Conservation (phyloP, 441 rosid genomes). For the Dalechampia spathulata region DNA sequence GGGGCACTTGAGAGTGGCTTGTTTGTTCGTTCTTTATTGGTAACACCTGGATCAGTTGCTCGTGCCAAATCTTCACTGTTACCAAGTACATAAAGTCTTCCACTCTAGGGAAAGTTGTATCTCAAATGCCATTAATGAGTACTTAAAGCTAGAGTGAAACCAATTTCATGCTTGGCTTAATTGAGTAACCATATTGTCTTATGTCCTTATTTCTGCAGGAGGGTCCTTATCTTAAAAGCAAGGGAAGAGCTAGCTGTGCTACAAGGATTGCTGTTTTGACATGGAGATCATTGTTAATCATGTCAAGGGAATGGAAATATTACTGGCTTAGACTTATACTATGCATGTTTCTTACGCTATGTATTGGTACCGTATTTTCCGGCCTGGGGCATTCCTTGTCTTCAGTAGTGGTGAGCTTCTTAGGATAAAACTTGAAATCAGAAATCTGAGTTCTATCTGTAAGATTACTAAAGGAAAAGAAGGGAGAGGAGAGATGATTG, state of each 20-base stretch:
- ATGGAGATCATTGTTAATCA: conserved; percentile 91
- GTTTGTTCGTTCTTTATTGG: neutral
- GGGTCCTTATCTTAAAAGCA: conserved; percentile 84
- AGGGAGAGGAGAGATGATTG: neutral
- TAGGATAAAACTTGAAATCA: neutral
- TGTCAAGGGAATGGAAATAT: conserved; percentile 99
- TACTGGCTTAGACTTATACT: conserved; percentile 96
- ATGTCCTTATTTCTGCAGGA: conserved; percentile 43
- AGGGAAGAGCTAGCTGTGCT: conserved; percentile 73
- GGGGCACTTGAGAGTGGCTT: neutral
- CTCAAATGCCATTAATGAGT: neutral
- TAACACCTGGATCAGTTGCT: neutral
- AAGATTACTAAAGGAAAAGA: neutral
- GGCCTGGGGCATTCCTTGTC: conserved; percentile 90
- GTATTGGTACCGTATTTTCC: conserved; percentile 84
- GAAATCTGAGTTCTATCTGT: neutral
- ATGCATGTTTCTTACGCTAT: conserved; percentile 70
- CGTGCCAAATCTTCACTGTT: neutral
- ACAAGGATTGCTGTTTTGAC: conserved; percentile 88
- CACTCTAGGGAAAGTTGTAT: neutral
- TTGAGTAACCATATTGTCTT: too few species aligned
- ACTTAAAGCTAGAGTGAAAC: neutral
- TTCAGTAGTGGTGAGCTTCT: conserved; percentile 78
- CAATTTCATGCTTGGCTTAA: neutral
- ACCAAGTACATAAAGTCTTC: neutral